A percentile compares a stretch with the other conserved stretches of the same genome.
Conservation (phyloP, 176 grass and related monocot genomes). For the Triticum monococcum region DNA sequence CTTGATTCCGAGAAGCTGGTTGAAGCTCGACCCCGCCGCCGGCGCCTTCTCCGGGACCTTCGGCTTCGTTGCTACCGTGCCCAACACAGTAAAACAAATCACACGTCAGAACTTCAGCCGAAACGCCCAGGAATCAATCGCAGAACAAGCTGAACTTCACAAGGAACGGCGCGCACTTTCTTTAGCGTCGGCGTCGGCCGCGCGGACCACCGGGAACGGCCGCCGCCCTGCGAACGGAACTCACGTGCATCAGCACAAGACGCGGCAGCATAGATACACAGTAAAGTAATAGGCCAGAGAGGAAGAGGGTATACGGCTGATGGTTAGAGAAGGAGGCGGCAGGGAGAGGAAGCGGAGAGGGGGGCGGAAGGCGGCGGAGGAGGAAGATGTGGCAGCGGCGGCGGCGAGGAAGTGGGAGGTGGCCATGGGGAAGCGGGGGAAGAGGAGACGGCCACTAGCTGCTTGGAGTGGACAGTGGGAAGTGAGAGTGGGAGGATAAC, state of each 20-base stretch:
- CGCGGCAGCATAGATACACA: neutral
- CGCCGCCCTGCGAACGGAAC: slow-evolving; percentile 43
- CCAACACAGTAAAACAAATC: slow-evolving; percentile 7
- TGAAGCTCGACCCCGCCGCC: slow-evolving; percentile 75
- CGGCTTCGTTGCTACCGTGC: slow-evolving; percentile 49
- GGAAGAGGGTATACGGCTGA: slow-evolving; percentile 39
- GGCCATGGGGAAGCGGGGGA: slow-evolving; percentile 32
- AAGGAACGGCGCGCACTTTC: slow-evolving; percentile 37
- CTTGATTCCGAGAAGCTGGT: slow-evolving; percentile 98
- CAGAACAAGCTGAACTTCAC: neutral
- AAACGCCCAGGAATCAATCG: neutral
- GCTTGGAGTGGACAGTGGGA: neutral
- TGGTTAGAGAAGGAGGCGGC: slow-evolving; percentile 2
- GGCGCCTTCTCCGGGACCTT: slow-evolving; percentile 56
- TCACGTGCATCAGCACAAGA: slow-evolving; percentile 3
- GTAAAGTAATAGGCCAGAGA: neutral
- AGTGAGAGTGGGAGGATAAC: slow-evolving; percentile 1
- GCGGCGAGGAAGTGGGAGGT: slow-evolving; percentile 37
- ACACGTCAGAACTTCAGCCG: neutral
- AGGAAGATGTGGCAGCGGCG: neutral
- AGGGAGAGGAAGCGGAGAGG: slow-evolving; percentile 14
- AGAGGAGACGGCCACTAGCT: neutral
- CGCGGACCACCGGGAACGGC: slow-evolving; percentile 39
- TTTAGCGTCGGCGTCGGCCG: slow-evolving; percentile 58
- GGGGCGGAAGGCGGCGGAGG: slow-evolving; percentile 14